Evolutionary conservation across 306 rosid species (phyloP), one percentile per base, ranked within the genome.

Genomic region (Bauhinia variegata): DNA sequence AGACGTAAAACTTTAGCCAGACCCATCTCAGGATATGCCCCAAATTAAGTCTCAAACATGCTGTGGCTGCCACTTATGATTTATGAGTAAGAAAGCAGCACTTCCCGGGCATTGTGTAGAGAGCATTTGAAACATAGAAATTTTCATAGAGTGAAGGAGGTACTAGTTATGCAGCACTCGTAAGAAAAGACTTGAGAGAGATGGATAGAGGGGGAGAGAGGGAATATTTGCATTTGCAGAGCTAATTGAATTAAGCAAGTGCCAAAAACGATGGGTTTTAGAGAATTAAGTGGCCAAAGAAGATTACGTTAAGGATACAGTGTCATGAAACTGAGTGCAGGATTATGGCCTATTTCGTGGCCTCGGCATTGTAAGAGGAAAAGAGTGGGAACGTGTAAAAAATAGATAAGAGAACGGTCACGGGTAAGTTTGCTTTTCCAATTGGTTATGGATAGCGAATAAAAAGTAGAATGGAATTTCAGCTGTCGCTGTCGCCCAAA

Each of bases 1-100:
- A 60, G 36, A 32, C 55, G 18, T 23, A 83, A 56, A 71, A 18
- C 56, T 68, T 69, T 62, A 52, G 80, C 87, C 58, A 76, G 61
- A 54, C 52, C 84, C 96, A 89, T 91, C 56, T 78, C 79, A 67
- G 60, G 46, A 55, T 53, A 73, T 36, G 43, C 49, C 67, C 9
- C 33, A 28, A 74, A 42, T 52, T 19, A 47, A 57, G 38, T 6
- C 7, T 48, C 41, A 60, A 43, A 61, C 54, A 17, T 16, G 34
- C 32, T 72, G 34, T 7, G 60, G 49, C 60, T 57, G 58, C 47
- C 32, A 75, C 65, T 49, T 76, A 78, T 36, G 41, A 5, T 36
- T 36, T 23, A 23, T 23, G 54, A 17, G 65, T 43, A 52, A 61
- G 63, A 32, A 62, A 54, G 62, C 67, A 68, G 42, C 81, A 84